A percentile compares a stretch with the other conserved stretches of the same genome.
Evolutionary conservation across 1,284 basidiomycete genomes (phyloP).

Genomic region (Trametes pubescens): DNA sequence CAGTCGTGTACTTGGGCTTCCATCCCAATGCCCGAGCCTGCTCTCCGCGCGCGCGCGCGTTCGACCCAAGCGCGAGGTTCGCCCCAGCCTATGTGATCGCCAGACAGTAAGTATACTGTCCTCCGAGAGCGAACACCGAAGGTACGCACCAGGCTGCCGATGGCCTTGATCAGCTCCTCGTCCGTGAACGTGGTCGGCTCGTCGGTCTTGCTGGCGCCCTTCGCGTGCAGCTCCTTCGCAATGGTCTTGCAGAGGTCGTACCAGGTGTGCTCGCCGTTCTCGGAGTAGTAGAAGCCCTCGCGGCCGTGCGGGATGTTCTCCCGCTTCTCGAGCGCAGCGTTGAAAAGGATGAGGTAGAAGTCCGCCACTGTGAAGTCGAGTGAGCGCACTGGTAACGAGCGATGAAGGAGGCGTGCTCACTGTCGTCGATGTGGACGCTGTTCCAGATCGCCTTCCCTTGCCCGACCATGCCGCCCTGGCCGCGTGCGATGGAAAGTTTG

Average conservation of each 20-base stretch:
- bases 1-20: conserved; percentile 44
- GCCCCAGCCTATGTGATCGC: not conserved
- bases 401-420: conserved; percentile 21
- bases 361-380: conserved; percentile 32
- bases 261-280: conserved; percentile 54
- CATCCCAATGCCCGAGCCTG: conserved; percentile 51
- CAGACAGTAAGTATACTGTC: not conserved
- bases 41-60: conserved; percentile 51
- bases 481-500: conserved; percentile 39
- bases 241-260: conserved; percentile 50
- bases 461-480: conserved; percentile 45
- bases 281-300: conserved; percentile 57
- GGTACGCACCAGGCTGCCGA: conserved; percentile 23
- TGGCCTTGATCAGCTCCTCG: conserved; percentile 44
- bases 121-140: not conserved
- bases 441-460: conserved; percentile 41
- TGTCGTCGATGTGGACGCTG: conserved; percentile 40
- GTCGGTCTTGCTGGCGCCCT: conserved; percentile 38
- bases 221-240: conserved; percentile 43
- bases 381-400: too few species aligned
- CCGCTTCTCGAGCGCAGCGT: conserved; percentile 31
- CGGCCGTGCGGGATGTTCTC: conserved; percentile 47
- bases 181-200: conserved; percentile 45
- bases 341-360: conserved; percentile 38
- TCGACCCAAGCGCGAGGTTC: conserved; percentile 43